These are phyloP conservation scores for Iberis pinnata DNA, from an alignment of 345 rosid genomes.

Conservation along the genomic window DNA sequence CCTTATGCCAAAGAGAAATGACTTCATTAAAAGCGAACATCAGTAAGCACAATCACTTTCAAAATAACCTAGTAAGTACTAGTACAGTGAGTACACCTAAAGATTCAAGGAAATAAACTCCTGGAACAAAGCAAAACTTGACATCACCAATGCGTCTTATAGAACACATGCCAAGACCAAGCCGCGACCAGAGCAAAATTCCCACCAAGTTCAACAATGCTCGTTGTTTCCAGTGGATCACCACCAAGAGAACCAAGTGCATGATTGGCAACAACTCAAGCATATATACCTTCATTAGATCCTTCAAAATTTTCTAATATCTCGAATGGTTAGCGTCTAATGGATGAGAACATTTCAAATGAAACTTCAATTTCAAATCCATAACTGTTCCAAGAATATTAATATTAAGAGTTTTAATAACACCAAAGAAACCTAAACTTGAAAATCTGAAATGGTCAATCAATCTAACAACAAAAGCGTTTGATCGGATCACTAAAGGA, in stretches of 20 bases:
- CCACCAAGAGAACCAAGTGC: constrained; percentile 79
- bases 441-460: too few species aligned
- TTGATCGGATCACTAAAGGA: not conserved
- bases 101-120: not conserved
- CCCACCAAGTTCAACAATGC: constrained; percentile 95
- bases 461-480: too few species aligned
- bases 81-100: too few species aligned
- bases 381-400: too few species aligned
- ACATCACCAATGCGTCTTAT: too few species aligned
- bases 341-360: too few species aligned
- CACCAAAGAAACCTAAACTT: not conserved
- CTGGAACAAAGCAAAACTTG: constrained; percentile 1
- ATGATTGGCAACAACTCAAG: constrained; percentile 88
- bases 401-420: too few species aligned
- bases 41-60: constrained; percentile 21
- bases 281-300: constrained; percentile 93
- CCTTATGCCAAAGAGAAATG: constrained; percentile 98
- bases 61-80: too few species aligned
- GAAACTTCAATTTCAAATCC: too few species aligned
- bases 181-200: constrained; percentile 99
- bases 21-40: constrained; percentile 96
- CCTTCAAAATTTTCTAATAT: constrained; percentile 30
- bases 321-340: too few species aligned
- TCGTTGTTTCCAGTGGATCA: constrained; percentile 63
- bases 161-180: too few species aligned